A percentile compares a stretch with the other conserved stretches of the same genome.
Evolutionary conservation across 352 stramenopile species (phyloP).

Genomic region (Pythium angustatum): DNA sequence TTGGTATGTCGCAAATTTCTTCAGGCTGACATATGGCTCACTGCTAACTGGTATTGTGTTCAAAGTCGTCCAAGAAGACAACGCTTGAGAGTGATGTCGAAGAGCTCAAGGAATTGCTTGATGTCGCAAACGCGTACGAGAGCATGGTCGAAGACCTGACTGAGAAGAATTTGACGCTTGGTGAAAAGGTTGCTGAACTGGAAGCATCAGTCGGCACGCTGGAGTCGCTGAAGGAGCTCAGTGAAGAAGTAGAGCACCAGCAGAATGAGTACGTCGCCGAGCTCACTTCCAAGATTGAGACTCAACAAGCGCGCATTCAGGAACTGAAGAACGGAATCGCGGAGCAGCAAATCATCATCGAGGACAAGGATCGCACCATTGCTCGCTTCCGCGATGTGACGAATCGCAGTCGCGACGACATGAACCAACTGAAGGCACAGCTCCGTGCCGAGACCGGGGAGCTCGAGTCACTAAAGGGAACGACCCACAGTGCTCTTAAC

Average conservation of each 20-base stretch:
- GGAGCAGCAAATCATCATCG: constrained; percentile 58
- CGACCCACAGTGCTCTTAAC: constrained; percentile 68
- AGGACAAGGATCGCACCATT: constrained; percentile 84
- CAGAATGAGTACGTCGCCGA: constrained; percentile 82
- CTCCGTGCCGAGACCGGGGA: constrained; percentile 69
- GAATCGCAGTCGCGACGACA: constrained; percentile 69
- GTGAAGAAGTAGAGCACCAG: constrained; percentile 89
- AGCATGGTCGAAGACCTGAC: constrained; percentile 88
- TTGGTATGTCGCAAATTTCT: constrained; percentile 39
- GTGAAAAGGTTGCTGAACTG: constrained; percentile 79
- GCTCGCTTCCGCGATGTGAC: constrained; percentile 75
- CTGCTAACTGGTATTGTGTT: neutral
- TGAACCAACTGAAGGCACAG: constrained; percentile 71
- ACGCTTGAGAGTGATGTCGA: constrained; percentile 67
- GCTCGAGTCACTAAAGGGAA: constrained; percentile 74
- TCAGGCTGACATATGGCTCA: neutral
- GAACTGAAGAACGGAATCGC: constrained; percentile 57
- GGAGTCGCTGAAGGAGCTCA: constrained; percentile 81
- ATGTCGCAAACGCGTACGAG: constrained; percentile 86
- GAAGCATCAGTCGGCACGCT: constrained; percentile 70
- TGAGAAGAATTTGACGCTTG: constrained; percentile 85
- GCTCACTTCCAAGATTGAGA: constrained; percentile 69
- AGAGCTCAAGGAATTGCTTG: constrained; percentile 86
- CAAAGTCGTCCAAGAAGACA: constrained; percentile 53
- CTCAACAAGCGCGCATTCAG: constrained; percentile 48